Conservation (phyloP, 306 rosid species). For the Parietaria judaica region DNA sequence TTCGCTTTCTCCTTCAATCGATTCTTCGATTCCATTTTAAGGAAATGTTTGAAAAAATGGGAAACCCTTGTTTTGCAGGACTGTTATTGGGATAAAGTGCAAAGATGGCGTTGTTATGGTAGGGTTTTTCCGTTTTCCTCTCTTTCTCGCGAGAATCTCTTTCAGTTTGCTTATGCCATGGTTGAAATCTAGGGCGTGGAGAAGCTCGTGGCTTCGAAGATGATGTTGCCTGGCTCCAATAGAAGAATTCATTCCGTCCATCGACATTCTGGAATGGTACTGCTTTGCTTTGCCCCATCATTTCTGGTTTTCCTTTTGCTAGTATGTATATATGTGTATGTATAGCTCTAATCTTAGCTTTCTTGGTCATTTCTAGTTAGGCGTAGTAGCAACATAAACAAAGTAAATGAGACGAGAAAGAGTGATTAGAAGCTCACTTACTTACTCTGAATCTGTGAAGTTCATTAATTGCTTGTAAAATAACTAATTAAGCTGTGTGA, state of each 20-base stretch:
- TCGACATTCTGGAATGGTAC: slow-evolving; percentile 95
- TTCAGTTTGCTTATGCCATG: slow-evolving; percentile 4
- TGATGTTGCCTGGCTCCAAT: slow-evolving; percentile 98
- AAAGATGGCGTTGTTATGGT: slow-evolving; percentile 94
- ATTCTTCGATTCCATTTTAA: too few species aligned
- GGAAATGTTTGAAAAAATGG: neutral
- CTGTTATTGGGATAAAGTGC: slow-evolving; percentile 96
- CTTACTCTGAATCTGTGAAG: neutral
- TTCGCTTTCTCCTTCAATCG: too few species aligned
- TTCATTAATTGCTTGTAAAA: neutral
- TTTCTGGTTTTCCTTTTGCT: neutral
- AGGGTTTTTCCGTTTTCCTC: neutral
- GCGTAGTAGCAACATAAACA: too few species aligned
- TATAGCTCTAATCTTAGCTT: too few species aligned
- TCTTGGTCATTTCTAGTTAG: too few species aligned
- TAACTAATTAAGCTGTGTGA: neutral
- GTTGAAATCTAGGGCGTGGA: slow-evolving; percentile 64
- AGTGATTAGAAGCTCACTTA: neutral
- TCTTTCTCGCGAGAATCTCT: neutral
- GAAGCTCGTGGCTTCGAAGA: slow-evolving; percentile 87
- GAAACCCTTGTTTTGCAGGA: slow-evolving; percentile 43
- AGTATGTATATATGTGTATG: too few species aligned
- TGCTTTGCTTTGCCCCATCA: neutral
- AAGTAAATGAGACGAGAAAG: too few species aligned
- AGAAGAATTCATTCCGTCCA: slow-evolving; percentile 90